phyloP scores from a whole-genome alignment of 345 rosid genomes.

The Limnanthes douglasii region DNA sequence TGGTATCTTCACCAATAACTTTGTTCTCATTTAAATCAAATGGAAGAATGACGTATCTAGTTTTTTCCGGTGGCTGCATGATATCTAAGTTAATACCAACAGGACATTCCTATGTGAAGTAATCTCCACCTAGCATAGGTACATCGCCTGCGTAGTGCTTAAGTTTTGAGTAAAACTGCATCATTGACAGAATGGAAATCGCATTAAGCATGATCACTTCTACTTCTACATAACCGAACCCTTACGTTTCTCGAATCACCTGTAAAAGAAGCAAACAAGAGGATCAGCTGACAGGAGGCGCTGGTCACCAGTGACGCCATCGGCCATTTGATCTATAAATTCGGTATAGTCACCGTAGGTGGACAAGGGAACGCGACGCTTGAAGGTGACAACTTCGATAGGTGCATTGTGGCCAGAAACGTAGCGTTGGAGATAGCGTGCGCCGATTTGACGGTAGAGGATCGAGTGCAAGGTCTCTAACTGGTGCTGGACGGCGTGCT shows the following conservation, averaged over 20 bases:
- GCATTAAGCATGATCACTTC: too few species aligned
- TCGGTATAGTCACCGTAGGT: slow-evolving; percentile 26
- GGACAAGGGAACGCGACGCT: slow-evolving; percentile 22
- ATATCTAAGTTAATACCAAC: slow-evolving; percentile 30
- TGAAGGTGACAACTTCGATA: slow-evolving; percentile 15
- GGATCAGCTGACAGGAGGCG: slow-evolving; percentile 26
- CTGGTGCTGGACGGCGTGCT: slow-evolving; percentile 19
- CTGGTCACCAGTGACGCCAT: slow-evolving; percentile 2
- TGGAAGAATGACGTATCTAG: slow-evolving; percentile 24
- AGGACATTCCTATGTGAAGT: slow-evolving; percentile 29
- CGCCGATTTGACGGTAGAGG: slow-evolving; percentile 21
- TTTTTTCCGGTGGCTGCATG: slow-evolving; percentile 20
- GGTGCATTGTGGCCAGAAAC: slow-evolving; percentile 6
- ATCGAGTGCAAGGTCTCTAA: slow-evolving; percentile 25
- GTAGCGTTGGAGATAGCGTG: slow-evolving; percentile 19
- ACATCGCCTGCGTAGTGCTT: slow-evolving; percentile 25
- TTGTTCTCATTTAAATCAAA: slow-evolving; percentile 11
- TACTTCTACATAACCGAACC: too few species aligned
- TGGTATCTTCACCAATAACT: slow-evolving; percentile 14
- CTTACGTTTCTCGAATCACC: slow-evolving; percentile 8
- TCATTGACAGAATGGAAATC: too few species aligned
- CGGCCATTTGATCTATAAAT: slow-evolving; percentile 20
- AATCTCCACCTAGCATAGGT: slow-evolving; percentile 29
- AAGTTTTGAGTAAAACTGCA: slow-evolving; percentile 27
- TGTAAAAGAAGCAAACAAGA: slow-evolving; percentile 28